A percentile compares a stretch with the other conserved stretches of the same genome.
These are phyloP conservation scores for Debaryomyces coudertii DNA, from an alignment of 1,139 yeast species.

Conservation along the genomic window DNA sequence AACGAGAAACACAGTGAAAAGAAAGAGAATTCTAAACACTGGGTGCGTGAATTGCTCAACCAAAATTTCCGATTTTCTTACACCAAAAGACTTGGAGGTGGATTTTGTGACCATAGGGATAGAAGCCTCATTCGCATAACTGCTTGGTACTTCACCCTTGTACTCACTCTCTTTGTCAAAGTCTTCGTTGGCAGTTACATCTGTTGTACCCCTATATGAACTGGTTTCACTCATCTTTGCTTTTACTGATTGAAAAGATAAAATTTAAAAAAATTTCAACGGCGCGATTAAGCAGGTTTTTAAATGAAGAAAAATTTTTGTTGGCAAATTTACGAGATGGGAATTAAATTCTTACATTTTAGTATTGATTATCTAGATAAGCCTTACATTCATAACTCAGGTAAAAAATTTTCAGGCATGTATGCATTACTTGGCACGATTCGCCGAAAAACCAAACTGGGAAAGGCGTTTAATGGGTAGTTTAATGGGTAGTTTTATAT, in stretches of 20 bases:
- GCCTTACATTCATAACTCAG: neutral
- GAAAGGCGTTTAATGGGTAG: too few relatives aligned
- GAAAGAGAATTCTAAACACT: conserved; percentile 37
- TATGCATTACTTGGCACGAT: neutral
- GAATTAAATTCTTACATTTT: neutral
- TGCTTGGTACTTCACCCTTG: neutral
- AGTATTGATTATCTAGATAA: neutral
- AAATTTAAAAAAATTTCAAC: neutral
- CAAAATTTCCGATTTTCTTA: conserved; percentile 46
- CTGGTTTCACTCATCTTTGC: conserved; percentile 3
- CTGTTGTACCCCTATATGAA: neutral
- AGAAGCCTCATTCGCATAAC: neutral
- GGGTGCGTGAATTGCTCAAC: conserved; percentile 33
- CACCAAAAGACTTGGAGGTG: conserved; percentile 34
- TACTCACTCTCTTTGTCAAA: neutral
- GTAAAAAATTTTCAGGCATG: neutral
- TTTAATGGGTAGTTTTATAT: too few relatives aligned
- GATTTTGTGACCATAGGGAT: conserved; percentile 4
- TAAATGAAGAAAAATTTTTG: too few relatives aligned
- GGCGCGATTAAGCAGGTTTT: too few relatives aligned
- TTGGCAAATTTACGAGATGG: neutral
- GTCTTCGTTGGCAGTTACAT: neutral
- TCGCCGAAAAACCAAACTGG: too few relatives aligned
- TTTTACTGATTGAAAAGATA: neutral
- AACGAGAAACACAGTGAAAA: conserved; percentile 57